Evolutionary conservation across 73 alveolate genomes (phyloP).

Genomic region (Durusdinium trenchii): DNA sequence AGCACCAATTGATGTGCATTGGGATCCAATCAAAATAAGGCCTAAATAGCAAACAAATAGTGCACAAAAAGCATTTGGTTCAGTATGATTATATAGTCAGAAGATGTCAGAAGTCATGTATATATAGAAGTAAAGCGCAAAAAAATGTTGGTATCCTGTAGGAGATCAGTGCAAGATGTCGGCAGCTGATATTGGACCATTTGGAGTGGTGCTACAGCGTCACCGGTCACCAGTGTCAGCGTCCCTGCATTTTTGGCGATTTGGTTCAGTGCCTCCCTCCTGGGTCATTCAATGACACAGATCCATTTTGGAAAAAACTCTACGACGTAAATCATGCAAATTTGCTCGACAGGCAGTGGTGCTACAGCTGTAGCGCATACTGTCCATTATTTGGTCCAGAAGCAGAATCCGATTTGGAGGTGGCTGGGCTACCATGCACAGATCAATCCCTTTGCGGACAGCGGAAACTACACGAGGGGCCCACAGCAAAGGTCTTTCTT

Average conservation of each 20-base stretch:
- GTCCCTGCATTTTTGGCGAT: neutral
- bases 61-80: neutral
- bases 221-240: too few relatives aligned
- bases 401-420: neutral
- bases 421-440: conserved; percentile 6
- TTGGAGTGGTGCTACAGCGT: neutral
- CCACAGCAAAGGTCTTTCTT: neutral
- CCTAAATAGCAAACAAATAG: neutral
- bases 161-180: conserved; percentile 19
- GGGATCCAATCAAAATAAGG: too few relatives aligned
- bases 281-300: neutral
- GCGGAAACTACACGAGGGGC: conserved; percentile 25
- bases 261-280: neutral
- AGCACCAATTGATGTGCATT: neutral
- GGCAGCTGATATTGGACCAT: conserved; percentile 13
- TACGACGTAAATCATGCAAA: neutral
- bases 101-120: neutral
- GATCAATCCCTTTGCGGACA: neutral
- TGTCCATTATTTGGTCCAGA: neutral
- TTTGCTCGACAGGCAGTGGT: neutral
- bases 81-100: neutral
- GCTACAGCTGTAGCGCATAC: neutral
- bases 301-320: neutral
- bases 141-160: neutral
- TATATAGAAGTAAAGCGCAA: neutral